A percentile compares a stretch with the other conserved stretches of the same genome.
These are phyloP conservation scores for Irpex sp. DNA, from an alignment of 1,284 basidiomycete species.

Conservation along the genomic window DNA sequence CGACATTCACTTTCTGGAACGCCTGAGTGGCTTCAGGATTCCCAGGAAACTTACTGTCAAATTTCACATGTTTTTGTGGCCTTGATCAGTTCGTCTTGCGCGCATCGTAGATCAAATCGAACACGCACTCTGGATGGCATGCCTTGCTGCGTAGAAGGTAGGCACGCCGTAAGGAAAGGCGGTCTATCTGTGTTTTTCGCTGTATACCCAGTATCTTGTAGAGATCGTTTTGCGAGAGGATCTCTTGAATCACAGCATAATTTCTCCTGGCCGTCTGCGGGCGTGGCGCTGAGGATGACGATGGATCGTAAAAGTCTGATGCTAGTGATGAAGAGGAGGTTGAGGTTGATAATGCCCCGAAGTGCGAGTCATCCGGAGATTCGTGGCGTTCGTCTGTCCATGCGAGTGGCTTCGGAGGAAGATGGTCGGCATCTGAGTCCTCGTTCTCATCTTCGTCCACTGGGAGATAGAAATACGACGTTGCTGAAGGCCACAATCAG, in stretches of 20 bases:
- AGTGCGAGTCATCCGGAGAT: conserved; percentile 33
- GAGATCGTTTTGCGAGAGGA: conserved; percentile 59
- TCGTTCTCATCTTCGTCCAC: conserved; percentile 42
- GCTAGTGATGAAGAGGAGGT: conserved; percentile 21
- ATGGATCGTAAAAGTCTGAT: conserved; percentile 11
- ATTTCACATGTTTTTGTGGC: not conserved
- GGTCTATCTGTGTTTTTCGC: conserved; percentile 52
- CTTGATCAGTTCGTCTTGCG: not conserved
- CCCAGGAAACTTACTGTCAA: conserved; percentile 71
- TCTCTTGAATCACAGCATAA: conserved; percentile 40
- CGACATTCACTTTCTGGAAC: conserved; percentile 82
- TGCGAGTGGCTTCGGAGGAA: not conserved
- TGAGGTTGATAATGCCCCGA: conserved; percentile 23
- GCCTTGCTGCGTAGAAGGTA: conserved; percentile 73
- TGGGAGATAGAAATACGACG: conserved; percentile 58
- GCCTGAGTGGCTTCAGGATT: conserved; percentile 76
- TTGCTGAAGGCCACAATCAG: conserved; percentile 32
- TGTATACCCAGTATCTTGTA: conserved; percentile 72
- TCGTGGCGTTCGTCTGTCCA: conserved; percentile 21
- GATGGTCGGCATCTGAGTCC: conserved; percentile 25
- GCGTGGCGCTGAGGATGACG: conserved; percentile 16
- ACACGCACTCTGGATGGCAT: conserved; percentile 81
- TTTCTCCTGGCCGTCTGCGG: conserved; percentile 22
- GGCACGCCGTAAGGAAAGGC: conserved; percentile 63
- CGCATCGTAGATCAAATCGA: conserved; percentile 7